Evolutionary conservation across 208 protist genomes (phyloP).

Genomic region (Wallacemonas sp.): DNA sequence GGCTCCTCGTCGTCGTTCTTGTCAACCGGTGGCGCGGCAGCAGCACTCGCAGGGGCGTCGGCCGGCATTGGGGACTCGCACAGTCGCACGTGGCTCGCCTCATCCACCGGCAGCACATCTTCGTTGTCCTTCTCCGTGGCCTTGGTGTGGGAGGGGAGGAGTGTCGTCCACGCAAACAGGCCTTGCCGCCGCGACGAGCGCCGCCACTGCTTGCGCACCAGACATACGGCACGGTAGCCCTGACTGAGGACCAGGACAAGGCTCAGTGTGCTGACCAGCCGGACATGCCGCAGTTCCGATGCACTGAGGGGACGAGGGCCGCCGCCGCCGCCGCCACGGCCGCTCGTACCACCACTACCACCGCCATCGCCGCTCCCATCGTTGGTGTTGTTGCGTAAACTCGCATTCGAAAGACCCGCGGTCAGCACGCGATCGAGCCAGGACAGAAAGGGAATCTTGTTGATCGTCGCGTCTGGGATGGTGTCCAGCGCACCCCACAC

Average conservation of each 20-base stretch:
- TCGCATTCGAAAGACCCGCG: background rate
- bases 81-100: too few relatives aligned
- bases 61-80: too few relatives aligned
- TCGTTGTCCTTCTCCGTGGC: too few relatives aligned
- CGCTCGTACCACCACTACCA: too few relatives aligned
- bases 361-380: too few relatives aligned
- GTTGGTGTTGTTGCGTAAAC: too few relatives aligned
- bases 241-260: background rate
- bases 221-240: background rate
- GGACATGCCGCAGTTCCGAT: background rate
- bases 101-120: too few relatives aligned
- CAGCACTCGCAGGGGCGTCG: background rate
- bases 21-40: background rate
- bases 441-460: background rate
- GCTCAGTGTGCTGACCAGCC: slow-evolving; percentile 7
- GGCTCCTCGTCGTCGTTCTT: slow-evolving; percentile 22
- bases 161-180: background rate
- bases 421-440: background rate
- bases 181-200: background rate
- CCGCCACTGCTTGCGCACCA: background rate
- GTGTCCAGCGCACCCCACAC: background rate
- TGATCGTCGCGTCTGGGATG: background rate
- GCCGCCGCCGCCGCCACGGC: background rate
- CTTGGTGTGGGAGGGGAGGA: too few relatives aligned
- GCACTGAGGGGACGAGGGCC: slow-evolving; percentile 1